These are phyloP conservation scores for Aureobasidium sp. DNA, from an alignment of 2,329 filamentous ascomycete genomes.

Conservation along the genomic window DNA sequence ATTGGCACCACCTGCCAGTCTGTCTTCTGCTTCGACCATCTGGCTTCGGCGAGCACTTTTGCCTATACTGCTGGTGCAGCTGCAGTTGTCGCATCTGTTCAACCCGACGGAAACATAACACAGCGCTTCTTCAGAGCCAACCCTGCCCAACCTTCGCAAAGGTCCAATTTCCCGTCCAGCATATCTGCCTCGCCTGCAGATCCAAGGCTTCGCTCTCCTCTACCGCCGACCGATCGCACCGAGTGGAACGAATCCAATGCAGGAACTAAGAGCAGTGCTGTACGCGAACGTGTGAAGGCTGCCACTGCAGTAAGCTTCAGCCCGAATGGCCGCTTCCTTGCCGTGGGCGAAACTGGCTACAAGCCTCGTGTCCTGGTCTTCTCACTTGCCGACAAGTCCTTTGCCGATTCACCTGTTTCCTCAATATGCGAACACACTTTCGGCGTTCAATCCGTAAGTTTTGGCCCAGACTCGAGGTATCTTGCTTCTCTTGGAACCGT, in stretches of 20 bases:
- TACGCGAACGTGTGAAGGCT: conserved; percentile 86
- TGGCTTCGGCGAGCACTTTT: conserved; percentile 61
- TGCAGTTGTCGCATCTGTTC: conserved; percentile 78
- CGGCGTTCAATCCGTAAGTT: conserved; percentile 80
- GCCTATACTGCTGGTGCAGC: conserved; percentile 89
- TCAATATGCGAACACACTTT: conserved; percentile 84
- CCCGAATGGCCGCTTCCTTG: conserved; percentile 75
- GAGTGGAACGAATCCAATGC: conserved; percentile 50
- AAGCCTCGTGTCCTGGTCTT: conserved; percentile 87
- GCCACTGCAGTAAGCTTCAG: conserved; percentile 86
- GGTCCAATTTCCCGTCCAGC: not conserved
- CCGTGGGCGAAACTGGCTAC: conserved; percentile 91
- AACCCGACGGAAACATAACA: conserved; percentile 52
- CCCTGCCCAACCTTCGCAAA: not conserved
- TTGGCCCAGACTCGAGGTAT: conserved; percentile 78
- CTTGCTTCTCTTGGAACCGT: conserved; percentile 79
- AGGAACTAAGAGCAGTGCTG: conserved; percentile 67
- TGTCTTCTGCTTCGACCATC: conserved; percentile 77
- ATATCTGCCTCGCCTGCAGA: conserved; percentile 7
- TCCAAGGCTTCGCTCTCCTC: not conserved
- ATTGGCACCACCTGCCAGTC: conserved; percentile 84
- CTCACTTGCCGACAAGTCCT: conserved; percentile 64
- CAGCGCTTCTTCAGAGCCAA: conserved; percentile 84
- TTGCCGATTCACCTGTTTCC: conserved; percentile 72
- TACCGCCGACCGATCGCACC: not conserved